Evolutionary conservation across 306 rosid genomes (phyloP).

Genomic region (Dicorynia guianensis): DNA sequence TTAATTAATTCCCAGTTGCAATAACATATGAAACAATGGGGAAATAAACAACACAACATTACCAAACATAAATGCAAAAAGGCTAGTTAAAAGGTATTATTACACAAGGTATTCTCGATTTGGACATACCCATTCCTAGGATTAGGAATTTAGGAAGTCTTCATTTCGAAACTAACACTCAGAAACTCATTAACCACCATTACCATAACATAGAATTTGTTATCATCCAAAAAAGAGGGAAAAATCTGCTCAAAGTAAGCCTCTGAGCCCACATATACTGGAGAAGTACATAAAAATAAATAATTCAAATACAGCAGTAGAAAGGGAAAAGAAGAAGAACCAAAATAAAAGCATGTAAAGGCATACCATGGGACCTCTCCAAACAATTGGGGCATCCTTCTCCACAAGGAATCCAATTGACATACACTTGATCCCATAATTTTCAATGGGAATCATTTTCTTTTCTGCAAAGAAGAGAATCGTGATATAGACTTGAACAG

Average conservation of each 20-base stretch:
- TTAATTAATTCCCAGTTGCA: neutral
- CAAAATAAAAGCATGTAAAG: slow-evolving; percentile 22
- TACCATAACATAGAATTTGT: too few relatives aligned
- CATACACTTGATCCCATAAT: slow-evolving; percentile 94
- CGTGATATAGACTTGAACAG: slow-evolving; percentile 28
- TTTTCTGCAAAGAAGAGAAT: slow-evolving; percentile 65
- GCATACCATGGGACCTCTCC: slow-evolving; percentile 99
- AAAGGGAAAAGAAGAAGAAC: slow-evolving; percentile 9
- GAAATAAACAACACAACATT: neutral
- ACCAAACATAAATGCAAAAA: neutral
- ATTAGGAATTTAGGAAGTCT: too few relatives aligned
- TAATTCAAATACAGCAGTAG: neutral
- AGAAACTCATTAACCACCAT: too few relatives aligned
- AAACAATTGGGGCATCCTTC: slow-evolving; percentile 88
- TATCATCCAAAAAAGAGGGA: neutral
- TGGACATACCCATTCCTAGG: neutral
- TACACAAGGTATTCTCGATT: neutral
- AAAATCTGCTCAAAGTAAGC: slow-evolving; percentile 5
- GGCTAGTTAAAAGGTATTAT: neutral
- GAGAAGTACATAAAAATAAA: neutral
- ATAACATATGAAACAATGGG: neutral
- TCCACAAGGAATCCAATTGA: slow-evolving; percentile 94
- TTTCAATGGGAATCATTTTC: slow-evolving; percentile 91
- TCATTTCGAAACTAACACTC: too few relatives aligned
- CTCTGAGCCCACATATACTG: neutral